phyloP scores from a whole-genome alignment of 2,329 filamentous ascomycete species.

The Clarireedia hainanense region DNA sequence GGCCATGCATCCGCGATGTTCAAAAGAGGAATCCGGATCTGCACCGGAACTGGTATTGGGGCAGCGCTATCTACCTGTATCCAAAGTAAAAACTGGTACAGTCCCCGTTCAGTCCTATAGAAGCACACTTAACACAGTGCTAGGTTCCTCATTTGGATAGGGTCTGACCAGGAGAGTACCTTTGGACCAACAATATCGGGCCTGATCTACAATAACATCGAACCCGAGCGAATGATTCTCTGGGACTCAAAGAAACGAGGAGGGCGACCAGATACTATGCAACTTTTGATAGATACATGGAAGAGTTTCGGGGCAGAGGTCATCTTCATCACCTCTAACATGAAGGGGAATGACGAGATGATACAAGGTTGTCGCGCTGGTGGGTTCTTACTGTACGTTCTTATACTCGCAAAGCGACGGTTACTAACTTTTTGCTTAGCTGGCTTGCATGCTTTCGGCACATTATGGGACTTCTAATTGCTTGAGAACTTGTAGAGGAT shows the following conservation, averaged over 20 bases:
- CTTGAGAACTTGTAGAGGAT: conserved; percentile 20
- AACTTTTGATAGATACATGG: conserved; percentile 34
- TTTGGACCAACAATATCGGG: conserved; percentile 34
- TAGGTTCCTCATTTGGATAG: conserved; percentile 38
- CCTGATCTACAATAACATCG: conserved; percentile 34
- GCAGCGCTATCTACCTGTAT: conserved; percentile 36
- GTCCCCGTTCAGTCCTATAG: not conserved
- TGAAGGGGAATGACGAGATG: conserved; percentile 36
- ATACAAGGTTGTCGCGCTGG: conserved; percentile 34
- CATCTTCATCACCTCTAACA: conserved; percentile 37
- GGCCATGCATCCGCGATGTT: conserved; percentile 37
- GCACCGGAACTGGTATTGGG: conserved; percentile 36
- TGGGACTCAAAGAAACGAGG: conserved; percentile 37
- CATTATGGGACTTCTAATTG: conserved; percentile 34
- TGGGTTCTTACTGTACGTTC: conserved; percentile 18
- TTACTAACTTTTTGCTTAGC: conserved; percentile 21
- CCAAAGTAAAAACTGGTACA: conserved; percentile 32
- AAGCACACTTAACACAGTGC: conserved; percentile 4
- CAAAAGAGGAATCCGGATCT: conserved; percentile 35
- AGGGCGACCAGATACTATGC: conserved; percentile 33
- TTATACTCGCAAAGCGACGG: not conserved
- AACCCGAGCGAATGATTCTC: conserved; percentile 35
- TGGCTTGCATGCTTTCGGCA: conserved; percentile 33
- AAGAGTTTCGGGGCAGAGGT: conserved; percentile 34
- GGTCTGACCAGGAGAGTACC: conserved; percentile 35